Base-by-base conservation (phyloP, 306 rosid genomes). In the Cucurbita ficifolia region DNA sequence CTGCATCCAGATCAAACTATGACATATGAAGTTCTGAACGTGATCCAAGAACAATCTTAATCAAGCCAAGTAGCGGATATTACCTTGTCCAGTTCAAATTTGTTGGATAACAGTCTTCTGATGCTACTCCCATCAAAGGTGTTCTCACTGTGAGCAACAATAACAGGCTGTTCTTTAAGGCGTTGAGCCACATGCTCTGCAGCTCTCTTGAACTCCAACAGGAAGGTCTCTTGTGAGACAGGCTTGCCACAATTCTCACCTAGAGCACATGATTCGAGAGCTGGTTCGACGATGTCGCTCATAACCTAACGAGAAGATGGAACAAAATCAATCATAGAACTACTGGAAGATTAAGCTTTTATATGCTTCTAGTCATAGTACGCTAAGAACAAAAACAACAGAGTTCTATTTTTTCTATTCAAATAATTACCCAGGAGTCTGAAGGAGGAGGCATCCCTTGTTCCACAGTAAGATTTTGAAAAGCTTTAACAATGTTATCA, bases 51-150 rank as follows among this genome's bases (percentile, higher is more conserved):
- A 45, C 74, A 14, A 50, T 16, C 45, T 70, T 29, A 50, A 49
- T 29, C 57, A 17, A 50, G 17, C 59, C 33, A 50, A 29, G 46
- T 29, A 29, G 33, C 33, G 33, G 33, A 70, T 50, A 50, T 50
- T 33, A 95, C 99, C 99, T 94, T 94, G 74, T 94, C 97, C 19
- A 91, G 71, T 76, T 94, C 99, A 60, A 94, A 91, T 90, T 94
- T 86, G 86, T 91, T 94, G 70, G 95, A 86, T 53, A 94, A 42
- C 35, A 94, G 82, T 79, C 95, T 89, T 87, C 73, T 85, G 39
- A 91, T 46, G 45, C 87, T 89, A 60, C 82, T 87, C 76, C 99
- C 97, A 78, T 91, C 99, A 79, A 91, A 89, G 74, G 87, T 81
- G 82, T 84, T 90, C 75, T 94, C 99, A 83, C 86, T 91, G 61